Percentiles rank a stretch among this genome's conserved stretches.
Evolutionary conservation across 192 early-diverging fungal species (phyloP).

Genomic region (Umbelopsis ramanniana): DNA sequence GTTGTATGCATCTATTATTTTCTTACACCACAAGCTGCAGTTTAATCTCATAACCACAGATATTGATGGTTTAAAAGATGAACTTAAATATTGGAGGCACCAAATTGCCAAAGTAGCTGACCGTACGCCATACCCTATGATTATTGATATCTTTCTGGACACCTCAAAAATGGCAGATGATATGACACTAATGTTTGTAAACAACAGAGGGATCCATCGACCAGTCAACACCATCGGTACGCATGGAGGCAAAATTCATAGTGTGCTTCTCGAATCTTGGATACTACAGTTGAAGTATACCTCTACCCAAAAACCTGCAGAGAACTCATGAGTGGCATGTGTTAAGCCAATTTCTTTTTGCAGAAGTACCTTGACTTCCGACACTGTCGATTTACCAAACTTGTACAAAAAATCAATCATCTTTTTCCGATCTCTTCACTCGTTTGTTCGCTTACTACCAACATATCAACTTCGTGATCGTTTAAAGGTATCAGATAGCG

Average conservation of each 20-base stretch:
- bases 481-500: constrained; percentile 38
- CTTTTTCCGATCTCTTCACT: constrained; percentile 86
- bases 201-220: constrained; percentile 63
- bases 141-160: constrained; percentile 83
- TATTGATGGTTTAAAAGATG: constrained; percentile 70
- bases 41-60: constrained; percentile 87
- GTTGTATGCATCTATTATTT: neutral
- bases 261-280: constrained; percentile 87
- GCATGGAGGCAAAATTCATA: constrained; percentile 36
- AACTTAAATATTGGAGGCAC: constrained; percentile 79
- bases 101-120: constrained; percentile 46
- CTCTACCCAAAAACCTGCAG: neutral
- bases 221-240: constrained; percentile 52
- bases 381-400: constrained; percentile 73
- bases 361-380: constrained; percentile 53
- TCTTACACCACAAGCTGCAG: constrained; percentile 37
- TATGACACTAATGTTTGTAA: constrained; percentile 65
- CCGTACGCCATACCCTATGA: constrained; percentile 64
- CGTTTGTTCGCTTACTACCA: constrained; percentile 79
- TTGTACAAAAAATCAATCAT: constrained; percentile 91
- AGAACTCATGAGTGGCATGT: neutral
- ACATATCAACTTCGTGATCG: constrained; percentile 61
- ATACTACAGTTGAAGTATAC: constrained; percentile 73
- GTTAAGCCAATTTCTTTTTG: constrained; percentile 14
- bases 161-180: constrained; percentile 57